Conservation (phyloP, 1,284 basidiomycete genomes). For the Sphagnurus paluster region DNA sequence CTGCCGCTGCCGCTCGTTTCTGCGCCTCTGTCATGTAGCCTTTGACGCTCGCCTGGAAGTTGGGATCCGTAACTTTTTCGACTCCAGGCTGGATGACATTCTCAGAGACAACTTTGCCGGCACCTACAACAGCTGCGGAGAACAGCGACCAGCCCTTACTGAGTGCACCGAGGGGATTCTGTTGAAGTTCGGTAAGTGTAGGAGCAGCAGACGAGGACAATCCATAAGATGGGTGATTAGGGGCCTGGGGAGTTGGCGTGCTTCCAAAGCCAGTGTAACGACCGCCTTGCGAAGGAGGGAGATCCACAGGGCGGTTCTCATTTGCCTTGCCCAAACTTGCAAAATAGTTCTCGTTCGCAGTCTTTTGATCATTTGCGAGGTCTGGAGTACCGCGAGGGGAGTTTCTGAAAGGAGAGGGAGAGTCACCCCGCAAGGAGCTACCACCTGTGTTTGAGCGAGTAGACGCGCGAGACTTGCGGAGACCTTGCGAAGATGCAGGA, state of each 20-base stretch:
- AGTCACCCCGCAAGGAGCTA: conserved; percentile 48
- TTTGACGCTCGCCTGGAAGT: conserved; percentile 68
- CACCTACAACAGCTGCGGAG: conserved; percentile 71
- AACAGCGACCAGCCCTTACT: conserved; percentile 87
- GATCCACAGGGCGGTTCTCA: conserved; percentile 63
- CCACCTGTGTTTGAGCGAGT: conserved; percentile 51
- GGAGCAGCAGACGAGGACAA: conserved; percentile 75
- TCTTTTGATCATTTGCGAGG: conserved; percentile 55
- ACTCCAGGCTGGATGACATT: conserved; percentile 82
- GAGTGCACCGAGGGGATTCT: conserved; percentile 75
- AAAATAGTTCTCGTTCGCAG: conserved; percentile 78
- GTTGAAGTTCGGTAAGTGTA: conserved; percentile 70
- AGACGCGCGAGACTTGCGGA: conserved; percentile 75
- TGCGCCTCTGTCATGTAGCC: conserved; percentile 72
- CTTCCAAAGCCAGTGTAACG: conserved; percentile 84
- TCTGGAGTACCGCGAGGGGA: conserved; percentile 49
- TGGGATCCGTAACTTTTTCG: conserved; percentile 75
- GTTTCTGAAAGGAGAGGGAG: conserved; percentile 52
- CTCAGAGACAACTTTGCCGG: conserved; percentile 72
- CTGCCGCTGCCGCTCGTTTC: conserved; percentile 57
- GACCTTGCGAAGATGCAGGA: conserved; percentile 68
- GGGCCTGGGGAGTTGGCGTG: conserved; percentile 54
- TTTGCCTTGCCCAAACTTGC: conserved; percentile 71
- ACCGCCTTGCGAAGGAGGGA: conserved; percentile 85
- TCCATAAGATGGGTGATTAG: conserved; percentile 58